Percentiles rank a stretch among this genome's conserved stretches.
These are phyloP conservation scores for Cladosporium sp. DNA, from an alignment of 2,329 filamentous ascomycete genomes.

Conservation along the genomic window DNA sequence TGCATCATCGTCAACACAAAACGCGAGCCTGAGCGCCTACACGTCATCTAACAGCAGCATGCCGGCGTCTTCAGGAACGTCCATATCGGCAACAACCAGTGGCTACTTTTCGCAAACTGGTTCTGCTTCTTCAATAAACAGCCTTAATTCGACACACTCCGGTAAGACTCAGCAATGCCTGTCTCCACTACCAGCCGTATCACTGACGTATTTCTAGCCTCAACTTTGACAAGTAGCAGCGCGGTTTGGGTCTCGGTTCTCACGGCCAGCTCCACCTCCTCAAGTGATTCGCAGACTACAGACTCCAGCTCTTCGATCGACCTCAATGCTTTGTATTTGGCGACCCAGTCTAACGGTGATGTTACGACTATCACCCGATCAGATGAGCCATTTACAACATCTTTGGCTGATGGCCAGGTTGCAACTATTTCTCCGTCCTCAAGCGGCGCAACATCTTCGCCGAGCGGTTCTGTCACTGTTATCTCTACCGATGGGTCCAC, in stretches of 20 bases:
- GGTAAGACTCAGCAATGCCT: slow-evolving; percentile 14
- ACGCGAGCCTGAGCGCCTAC: not conserved
- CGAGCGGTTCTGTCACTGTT: slow-evolving; percentile 1
- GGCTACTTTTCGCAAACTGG: not conserved
- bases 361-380: slow-evolving; percentile 22
- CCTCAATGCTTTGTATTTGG: slow-evolving; percentile 17
- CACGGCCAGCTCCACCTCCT: slow-evolving; percentile 14
- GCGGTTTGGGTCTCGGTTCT: slow-evolving; percentile 20
- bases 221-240: slow-evolving; percentile 16
- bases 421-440: slow-evolving; percentile 22
- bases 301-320: slow-evolving; percentile 9
- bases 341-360: slow-evolving; percentile 24
- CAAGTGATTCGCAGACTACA: not conserved
- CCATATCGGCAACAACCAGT: not conserved
- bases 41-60: slow-evolving; percentile 10
- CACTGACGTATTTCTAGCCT: slow-evolving; percentile 19
- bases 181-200: too few relatives aligned
- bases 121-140: not conserved
- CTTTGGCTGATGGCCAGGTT: slow-evolving; percentile 20
- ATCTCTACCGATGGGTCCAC: slow-evolving; percentile 1
- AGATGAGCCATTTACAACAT: slow-evolving; percentile 23
- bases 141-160: slow-evolving; percentile 22
- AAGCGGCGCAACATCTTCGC: not conserved
- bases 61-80: not conserved
- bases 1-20: not conserved